These are phyloP conservation scores for Favolaschia claudopus DNA, from an alignment of 768 basidiomycete species.

Conservation along the genomic window DNA sequence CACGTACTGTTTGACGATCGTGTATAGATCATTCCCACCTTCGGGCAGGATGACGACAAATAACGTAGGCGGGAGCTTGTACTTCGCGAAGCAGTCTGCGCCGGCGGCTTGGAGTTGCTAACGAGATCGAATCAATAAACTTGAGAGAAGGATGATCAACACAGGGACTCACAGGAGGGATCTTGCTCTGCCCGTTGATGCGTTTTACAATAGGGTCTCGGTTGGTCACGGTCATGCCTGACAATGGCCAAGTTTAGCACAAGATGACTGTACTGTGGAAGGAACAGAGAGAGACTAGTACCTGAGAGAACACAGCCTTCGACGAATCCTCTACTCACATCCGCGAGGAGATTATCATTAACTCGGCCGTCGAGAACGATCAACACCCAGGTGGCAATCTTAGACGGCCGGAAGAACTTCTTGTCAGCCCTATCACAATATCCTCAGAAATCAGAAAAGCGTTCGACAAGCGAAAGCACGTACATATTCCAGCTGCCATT, in stretches of 20 bases:
- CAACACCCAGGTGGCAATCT: conserved; percentile 67
- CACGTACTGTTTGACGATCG: conserved; percentile 78
- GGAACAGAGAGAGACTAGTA: no score
- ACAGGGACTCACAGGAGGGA: conserved; percentile 49
- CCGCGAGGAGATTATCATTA: conserved; percentile 46
- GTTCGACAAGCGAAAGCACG: not conserved
- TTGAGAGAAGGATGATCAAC: not conserved
- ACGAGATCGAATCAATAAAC: not conserved
- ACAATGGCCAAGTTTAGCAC: no score
- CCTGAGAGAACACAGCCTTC: no score
- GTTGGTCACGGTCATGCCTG: conserved; percentile 67
- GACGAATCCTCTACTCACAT: conserved; percentile 61
- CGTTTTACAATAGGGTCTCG: conserved; percentile 56
- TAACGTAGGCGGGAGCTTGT: conserved; percentile 55
- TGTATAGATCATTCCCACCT: conserved; percentile 77
- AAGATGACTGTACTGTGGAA: no score
- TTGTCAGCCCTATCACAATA: conserved; percentile 65
- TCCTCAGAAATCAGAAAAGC: conserved; percentile 39
- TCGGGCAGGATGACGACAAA: conserved; percentile 78
- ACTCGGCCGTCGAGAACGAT: conserved; percentile 74
- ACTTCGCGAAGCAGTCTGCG: conserved; percentile 46
- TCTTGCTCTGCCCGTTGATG: conserved; percentile 62
- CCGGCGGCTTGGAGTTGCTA: conserved; percentile 64
- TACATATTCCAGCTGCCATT: conserved; percentile 83
- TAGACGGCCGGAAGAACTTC: conserved; percentile 62